phyloP scores from a whole-genome alignment of 208 protist species.

The Endotrypanum monterogeii region DNA sequence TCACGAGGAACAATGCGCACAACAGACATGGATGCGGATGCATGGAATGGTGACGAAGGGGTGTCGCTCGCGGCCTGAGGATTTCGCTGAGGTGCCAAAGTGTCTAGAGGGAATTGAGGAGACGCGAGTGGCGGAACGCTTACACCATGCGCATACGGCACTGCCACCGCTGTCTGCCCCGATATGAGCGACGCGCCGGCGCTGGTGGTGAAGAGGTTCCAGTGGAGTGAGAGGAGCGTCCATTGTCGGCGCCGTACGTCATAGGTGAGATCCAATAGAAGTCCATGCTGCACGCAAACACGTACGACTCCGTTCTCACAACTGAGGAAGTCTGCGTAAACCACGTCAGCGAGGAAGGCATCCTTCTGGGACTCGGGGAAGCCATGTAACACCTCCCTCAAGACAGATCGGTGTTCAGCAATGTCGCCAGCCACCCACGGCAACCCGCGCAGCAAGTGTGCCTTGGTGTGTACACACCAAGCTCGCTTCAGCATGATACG shows the following conservation, averaged over 20 bases:
- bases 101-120: neutral
- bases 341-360: slow-evolving; percentile 1
- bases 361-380: slow-evolving; percentile 10
- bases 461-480: slow-evolving; percentile 59
- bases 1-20: slow-evolving; percentile 35
- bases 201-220: slow-evolving; percentile 46
- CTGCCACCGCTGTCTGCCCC: neutral
- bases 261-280: slow-evolving; percentile 72
- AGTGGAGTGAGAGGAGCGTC: slow-evolving; percentile 51
- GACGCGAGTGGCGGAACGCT: neutral
- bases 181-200: slow-evolving; percentile 20
- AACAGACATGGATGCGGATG: neutral
- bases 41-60: neutral
- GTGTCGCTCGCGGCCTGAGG: neutral
- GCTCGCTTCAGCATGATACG: slow-evolving; percentile 48
- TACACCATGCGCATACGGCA: neutral
- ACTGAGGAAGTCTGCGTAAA: slow-evolving; percentile 25
- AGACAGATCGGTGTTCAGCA: slow-evolving; percentile 2
- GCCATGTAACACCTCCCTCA: slow-evolving; percentile 21
- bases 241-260: slow-evolving; percentile 41
- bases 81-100: neutral
- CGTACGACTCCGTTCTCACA: slow-evolving; percentile 51
- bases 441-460: slow-evolving; percentile 55
- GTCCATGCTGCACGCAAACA: slow-evolving; percentile 49
- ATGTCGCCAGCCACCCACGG: slow-evolving; percentile 39